phyloP scores from a whole-genome alignment of 116 monocot genomes.

The Posidonia oceanica region DNA sequence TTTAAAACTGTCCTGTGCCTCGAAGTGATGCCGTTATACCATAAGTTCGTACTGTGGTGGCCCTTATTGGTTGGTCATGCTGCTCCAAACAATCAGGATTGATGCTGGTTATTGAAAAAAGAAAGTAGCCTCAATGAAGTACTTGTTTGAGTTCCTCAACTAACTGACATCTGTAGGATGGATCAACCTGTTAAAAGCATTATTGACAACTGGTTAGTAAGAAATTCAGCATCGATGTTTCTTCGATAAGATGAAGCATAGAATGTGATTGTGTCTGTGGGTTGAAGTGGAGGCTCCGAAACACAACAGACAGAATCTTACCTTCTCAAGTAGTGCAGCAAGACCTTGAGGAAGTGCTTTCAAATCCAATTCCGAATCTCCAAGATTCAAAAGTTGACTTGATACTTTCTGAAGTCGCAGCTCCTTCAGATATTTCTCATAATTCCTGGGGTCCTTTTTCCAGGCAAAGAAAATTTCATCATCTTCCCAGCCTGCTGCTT shows the following conservation, averaged over 20 bases:
- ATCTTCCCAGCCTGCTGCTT: slow-evolving; percentile 45
- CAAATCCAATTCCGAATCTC: slow-evolving; percentile 48
- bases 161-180: slow-evolving; percentile 37
- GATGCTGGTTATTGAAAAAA: background rate
- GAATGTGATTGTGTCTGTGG: too few relatives aligned
- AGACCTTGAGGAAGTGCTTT: slow-evolving; percentile 63
- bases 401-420: slow-evolving; percentile 46
- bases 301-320: slow-evolving; percentile 9
- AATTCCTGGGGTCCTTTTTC: slow-evolving; percentile 55
- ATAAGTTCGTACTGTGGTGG: background rate
- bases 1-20: background rate
- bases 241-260: too few relatives aligned
- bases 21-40: background rate
- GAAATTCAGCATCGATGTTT: too few relatives aligned
- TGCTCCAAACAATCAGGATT: too few relatives aligned
- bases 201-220: too few relatives aligned
- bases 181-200: slow-evolving; percentile 48
- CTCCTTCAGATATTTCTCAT: slow-evolving; percentile 55
- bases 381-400: slow-evolving; percentile 27
- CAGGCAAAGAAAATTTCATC: slow-evolving; percentile 80
- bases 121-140: slow-evolving; percentile 16
- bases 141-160: slow-evolving; percentile 56
- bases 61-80: background rate
- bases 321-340: slow-evolving; percentile 62
- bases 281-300: too few relatives aligned